Evolutionary conservation across 176 grass and related monocot genomes (phyloP), one percentile per base, ranked within the genome.

Genomic region (Cenchrus fungigraminus): DNA sequence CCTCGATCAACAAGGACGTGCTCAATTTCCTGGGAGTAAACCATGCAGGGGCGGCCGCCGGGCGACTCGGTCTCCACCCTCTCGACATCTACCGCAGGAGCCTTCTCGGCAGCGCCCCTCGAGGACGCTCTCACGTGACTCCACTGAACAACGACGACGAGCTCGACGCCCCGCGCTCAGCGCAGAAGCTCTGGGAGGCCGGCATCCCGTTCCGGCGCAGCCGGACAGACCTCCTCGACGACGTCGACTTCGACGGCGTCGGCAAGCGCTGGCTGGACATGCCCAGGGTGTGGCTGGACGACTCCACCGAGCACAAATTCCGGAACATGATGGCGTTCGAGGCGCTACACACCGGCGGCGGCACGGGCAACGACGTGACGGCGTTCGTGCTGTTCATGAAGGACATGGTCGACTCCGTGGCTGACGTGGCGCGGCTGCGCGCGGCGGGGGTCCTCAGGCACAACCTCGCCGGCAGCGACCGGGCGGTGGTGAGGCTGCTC

Each of bases 321-420:
- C 85, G 55, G 15, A 90, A 90, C 74, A 34, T 86, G 47, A 76
- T 88, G 81, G 91, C 71, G 9, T 93, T 90, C 73, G 88, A 93
- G 88, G 76, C 55, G 14, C 79, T 93, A 34, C 73, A 86, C 55
- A 72, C 70, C 56, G 53, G 31, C 31, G 31, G 31, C 31, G 31
- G 32, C 7, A 61, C 78, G 8, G 43, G 67, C 25, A 90, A 80
- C 28, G 66, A 75, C 67, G 83, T 93, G 12, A 86, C 85, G 8
- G 72, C 82, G 25, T 93, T 78, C 42, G 78, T 83, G 34, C 51
- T 90, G 14, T 93, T 93, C 85, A 57, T 90, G 43, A 40, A 40
- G 37, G 37, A 40, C 37, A 40, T 40, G 40, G 47, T 90, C 42
- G 73, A 90, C 52, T 85, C 85, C 2, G 34, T 44, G 6, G 46